Percentiles rank a stretch among this genome's conserved stretches.
phyloP scores from a whole-genome alignment of 108 stramenopile species.

The Fragilaria radians region DNA sequence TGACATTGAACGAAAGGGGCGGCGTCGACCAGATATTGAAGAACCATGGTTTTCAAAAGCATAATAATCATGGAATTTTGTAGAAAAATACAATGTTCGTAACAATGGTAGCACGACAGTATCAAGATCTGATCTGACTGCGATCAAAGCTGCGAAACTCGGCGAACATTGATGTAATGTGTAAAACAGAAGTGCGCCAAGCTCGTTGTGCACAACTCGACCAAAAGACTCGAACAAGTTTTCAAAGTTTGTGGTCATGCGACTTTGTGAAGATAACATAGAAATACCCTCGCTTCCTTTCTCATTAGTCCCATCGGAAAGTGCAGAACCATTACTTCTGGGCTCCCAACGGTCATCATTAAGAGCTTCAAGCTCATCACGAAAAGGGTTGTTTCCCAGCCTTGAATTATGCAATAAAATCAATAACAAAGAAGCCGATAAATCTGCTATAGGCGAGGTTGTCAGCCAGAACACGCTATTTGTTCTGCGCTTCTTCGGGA shows the following conservation, averaged over 20 bases:
- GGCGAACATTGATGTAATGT: conserved; percentile 65
- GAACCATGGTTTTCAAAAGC: neutral
- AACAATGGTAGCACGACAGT: conserved; percentile 65
- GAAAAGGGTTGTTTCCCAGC: conserved; percentile 42
- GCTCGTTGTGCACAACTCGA: conserved; percentile 54
- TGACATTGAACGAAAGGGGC: conserved; percentile 68
- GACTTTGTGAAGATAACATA: conserved; percentile 1
- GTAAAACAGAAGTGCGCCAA: conserved; percentile 60
- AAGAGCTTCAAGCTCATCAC: conserved; percentile 36
- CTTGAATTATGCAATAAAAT: conserved; percentile 59
- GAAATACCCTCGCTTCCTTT: conserved; percentile 2
- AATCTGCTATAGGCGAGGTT: conserved; percentile 63
- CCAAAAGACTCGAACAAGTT: conserved; percentile 60
- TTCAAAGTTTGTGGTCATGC: conserved; percentile 66
- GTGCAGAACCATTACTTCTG: neutral
- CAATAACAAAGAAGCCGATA: conserved; percentile 44
- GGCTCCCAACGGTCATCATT: conserved; percentile 68
- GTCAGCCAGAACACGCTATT: conserved; percentile 69
- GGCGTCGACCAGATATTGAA: conserved; percentile 21
- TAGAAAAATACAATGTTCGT: conserved; percentile 39
- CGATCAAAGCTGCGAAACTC: conserved; percentile 53
- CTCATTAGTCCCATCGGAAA: neutral
- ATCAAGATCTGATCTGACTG: conserved; percentile 64
- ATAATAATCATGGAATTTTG: conserved; percentile 2
- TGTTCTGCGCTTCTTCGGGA: conserved; percentile 25